Conservation (phyloP, 345 rosid species). For the Salix arbutifolia region DNA sequence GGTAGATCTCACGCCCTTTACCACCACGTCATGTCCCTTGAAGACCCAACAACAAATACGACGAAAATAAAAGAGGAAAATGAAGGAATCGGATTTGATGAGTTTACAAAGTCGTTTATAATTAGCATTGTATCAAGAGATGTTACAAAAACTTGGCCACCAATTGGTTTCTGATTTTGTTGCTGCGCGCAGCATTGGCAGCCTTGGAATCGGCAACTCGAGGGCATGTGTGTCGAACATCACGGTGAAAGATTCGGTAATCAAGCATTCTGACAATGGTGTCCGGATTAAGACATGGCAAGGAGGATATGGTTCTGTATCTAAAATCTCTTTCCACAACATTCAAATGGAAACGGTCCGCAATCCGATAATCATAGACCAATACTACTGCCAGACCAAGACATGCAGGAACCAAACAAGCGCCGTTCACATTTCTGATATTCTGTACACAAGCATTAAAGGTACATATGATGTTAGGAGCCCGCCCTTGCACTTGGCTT, state of each 20-base stretch:
- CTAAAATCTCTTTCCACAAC: slow-evolving; percentile 24
- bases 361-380: slow-evolving; percentile 35
- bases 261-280: slow-evolving; percentile 29
- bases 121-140: background rate
- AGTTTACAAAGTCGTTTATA: background rate
- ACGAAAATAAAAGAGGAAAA: background rate
- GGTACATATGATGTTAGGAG: slow-evolving; percentile 43
- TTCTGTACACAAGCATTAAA: slow-evolving; percentile 21
- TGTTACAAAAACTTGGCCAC: background rate
- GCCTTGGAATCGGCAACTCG: slow-evolving; percentile 30
- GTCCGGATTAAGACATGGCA: slow-evolving; percentile 43
- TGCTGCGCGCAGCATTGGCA: slow-evolving; percentile 30
- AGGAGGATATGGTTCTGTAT: slow-evolving; percentile 31
- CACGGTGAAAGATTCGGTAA: slow-evolving; percentile 20
- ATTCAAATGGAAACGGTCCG: slow-evolving; percentile 28
- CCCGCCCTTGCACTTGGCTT: slow-evolving; percentile 38
- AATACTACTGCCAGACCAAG: slow-evolving; percentile 26
- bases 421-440: slow-evolving; percentile 24
- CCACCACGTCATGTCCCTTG: no score
- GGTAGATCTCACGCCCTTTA: no score
- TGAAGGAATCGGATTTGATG: background rate
- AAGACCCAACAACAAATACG: background rate
- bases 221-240: slow-evolving; percentile 36
- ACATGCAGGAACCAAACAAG: slow-evolving; percentile 31
- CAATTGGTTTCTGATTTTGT: background rate